Base-by-base conservation (phyloP, 768 basidiomycete genomes). In the Lepiota brunneoincarnata region DNA sequence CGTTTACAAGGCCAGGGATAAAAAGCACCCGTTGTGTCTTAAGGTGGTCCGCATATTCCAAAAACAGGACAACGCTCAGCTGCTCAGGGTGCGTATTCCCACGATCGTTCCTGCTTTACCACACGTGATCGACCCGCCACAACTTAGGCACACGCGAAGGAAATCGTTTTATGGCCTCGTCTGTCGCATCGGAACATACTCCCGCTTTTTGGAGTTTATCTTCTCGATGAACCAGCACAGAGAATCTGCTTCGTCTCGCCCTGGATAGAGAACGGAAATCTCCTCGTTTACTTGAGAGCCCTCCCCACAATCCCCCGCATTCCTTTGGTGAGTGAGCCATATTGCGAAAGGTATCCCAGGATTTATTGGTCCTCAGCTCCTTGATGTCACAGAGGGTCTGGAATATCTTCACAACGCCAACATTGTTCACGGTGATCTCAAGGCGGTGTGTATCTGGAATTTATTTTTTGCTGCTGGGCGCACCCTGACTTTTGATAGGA, bases 111-210 rank as follows among this genome's bases (percentile, higher is more conserved):
- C 42, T 15, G 11, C 24, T 24, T 12, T 24, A 6, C 21, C 42
- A 15, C 24, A 14, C 18, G 2, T 11, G 23, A 21, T 24, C 9
- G 9, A 24, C 10, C 42, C 20, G 1, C 2, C 6, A 43, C 14
- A 2, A 20, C 23, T 23, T 10, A 43, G 42, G 15, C 23, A 24
- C 18, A 43, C 15, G 21, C 14, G 6, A 31, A 28, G 28, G 73
- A 75, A 41, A 67, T 67, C 10, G 59, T 69, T 18, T 40, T 67
- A 38, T 74, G 72, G 72, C 59, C 59, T 6, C 63, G 68, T 49
- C 40, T 74, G 6, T 57, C 50, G 0, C 74, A 75, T 50, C 59
- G 62, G 0, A 73, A 73, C 35, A 66, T 74, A n/a, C 54, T 74
- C 24, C 72, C 70, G 1, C 54, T 74, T 21, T 65, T 67, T 58